These are phyloP conservation scores for Botryobasidium botryosum DNA, from an alignment of 768 basidiomycete genomes.

Conservation along the genomic window DNA sequence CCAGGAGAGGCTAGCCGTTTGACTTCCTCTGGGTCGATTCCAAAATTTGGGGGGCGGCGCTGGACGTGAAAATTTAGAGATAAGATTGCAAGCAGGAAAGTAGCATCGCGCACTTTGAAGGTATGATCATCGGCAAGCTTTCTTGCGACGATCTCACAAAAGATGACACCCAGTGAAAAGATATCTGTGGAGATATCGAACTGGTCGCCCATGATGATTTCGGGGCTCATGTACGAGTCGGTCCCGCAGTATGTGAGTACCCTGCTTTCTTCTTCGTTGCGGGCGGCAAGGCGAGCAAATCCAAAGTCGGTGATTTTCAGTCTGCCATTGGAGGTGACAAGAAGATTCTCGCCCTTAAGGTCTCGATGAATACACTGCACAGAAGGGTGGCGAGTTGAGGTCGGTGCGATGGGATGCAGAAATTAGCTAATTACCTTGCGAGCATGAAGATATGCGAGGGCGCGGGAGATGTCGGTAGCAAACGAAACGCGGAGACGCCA, in stretches of 20 bases:
- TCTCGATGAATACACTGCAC: constrained; percentile 38
- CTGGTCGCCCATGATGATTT: constrained; percentile 78
- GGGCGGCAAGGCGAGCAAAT: constrained; percentile 84
- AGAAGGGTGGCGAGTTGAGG: background rate
- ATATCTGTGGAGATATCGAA: constrained; percentile 92
- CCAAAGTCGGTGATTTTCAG: constrained; percentile 99
- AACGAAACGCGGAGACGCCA: constrained; percentile 92
- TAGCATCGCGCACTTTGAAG: constrained; percentile 19
- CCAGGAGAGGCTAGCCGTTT: constrained; percentile 44
- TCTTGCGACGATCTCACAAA: constrained; percentile 79
- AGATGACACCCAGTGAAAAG: constrained; percentile 83
- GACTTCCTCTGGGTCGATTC: constrained; percentile 61
- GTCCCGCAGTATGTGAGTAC: constrained; percentile 79
- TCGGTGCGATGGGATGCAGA: background rate
- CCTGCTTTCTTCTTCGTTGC: constrained; percentile 78
- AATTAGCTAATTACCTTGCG: constrained; percentile 31
- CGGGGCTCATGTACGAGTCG: constrained; percentile 93
- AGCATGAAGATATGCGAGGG: constrained; percentile 94
- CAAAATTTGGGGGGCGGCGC: constrained; percentile 63
- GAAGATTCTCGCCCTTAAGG: constrained; percentile 91
- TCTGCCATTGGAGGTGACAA: constrained; percentile 86
- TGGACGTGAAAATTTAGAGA: constrained; percentile 30
- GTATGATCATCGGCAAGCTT: constrained; percentile 64
- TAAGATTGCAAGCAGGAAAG: background rate
- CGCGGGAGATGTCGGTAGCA: constrained; percentile 84